Percentiles rank a stretch among this genome's conserved stretches.
Evolutionary conservation across 768 basidiomycete species (phyloP).

Genomic region (Tylopilus balloui): DNA sequence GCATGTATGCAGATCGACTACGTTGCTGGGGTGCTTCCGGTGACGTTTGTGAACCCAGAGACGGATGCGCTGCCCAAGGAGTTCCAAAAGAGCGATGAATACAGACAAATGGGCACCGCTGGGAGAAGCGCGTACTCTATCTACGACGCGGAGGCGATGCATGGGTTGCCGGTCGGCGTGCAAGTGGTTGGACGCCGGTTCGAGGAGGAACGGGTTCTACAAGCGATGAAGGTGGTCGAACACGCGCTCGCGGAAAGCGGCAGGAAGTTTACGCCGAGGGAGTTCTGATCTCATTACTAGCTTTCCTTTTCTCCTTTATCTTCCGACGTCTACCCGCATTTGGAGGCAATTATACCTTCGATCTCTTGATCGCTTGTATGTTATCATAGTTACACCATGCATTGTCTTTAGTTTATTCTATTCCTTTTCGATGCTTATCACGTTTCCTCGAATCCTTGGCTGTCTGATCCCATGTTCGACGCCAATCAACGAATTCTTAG

Average conservation of each 20-base stretch:
- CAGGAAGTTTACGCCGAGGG: slow-evolving; percentile 20
- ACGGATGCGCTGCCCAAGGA: slow-evolving; percentile 36
- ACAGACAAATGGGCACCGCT: slow-evolving; percentile 37
- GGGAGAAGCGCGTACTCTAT: slow-evolving; percentile 45
- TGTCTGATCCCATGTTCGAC: too few species aligned
- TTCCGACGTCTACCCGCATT: too few species aligned
- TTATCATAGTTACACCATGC: too few species aligned
- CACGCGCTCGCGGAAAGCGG: slow-evolving; percentile 22
- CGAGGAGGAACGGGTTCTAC: slow-evolving; percentile 70
- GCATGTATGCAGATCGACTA: slow-evolving; percentile 47
- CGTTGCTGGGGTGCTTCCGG: slow-evolving; percentile 55
- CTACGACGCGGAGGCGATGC: slow-evolving; percentile 60
- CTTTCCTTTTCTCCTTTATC: too few species aligned
- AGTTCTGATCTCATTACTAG: slow-evolving; percentile 19
- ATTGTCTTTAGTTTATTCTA: too few species aligned
- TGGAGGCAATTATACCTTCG: too few species aligned
- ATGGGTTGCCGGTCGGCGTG: slow-evolving; percentile 64
- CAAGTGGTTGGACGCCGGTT: slow-evolving; percentile 59
- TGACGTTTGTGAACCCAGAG: slow-evolving; percentile 46
- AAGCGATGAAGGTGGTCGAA: slow-evolving; percentile 62
- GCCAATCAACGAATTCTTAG: too few species aligned
- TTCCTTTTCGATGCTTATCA: too few species aligned
- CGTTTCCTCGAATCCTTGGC: too few species aligned
- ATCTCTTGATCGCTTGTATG: too few species aligned
- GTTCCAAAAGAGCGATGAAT: slow-evolving; percentile 26